Conservation (phyloP, 208 protist species). For the Porcisia deanei region DNA sequence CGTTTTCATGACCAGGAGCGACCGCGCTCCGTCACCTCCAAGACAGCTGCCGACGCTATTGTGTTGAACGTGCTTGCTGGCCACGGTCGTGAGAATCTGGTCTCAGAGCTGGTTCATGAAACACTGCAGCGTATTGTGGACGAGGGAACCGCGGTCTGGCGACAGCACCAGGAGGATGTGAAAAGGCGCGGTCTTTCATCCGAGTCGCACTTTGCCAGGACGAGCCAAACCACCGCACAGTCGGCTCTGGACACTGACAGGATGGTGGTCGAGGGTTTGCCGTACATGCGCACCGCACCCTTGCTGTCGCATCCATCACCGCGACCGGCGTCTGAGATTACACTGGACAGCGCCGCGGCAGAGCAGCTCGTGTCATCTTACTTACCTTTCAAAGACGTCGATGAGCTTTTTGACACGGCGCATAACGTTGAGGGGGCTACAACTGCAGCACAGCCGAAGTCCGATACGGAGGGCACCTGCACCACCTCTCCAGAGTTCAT, state of each 20-base stretch:
- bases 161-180: constrained; percentile 42
- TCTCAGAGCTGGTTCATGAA: constrained; percentile 71
- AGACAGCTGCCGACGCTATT: constrained; percentile 54
- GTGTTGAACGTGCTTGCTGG: constrained; percentile 79
- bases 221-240: not conserved
- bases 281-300: constrained; percentile 12
- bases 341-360: constrained; percentile 8
- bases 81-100: constrained; percentile 69
- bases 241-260: not conserved
- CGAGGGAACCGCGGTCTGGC: constrained; percentile 69
- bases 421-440: not conserved
- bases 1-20: constrained; percentile 59
- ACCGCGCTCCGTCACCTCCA: constrained; percentile 50
- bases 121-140: constrained; percentile 73
- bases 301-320: constrained; percentile 4
- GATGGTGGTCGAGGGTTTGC: not conserved
- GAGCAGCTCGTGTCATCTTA: constrained; percentile 24
- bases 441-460: not conserved
- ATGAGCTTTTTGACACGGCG: not conserved
- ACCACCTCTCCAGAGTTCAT: constrained; percentile 8
- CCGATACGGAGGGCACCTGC: not conserved
- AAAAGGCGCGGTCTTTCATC: constrained; percentile 6
- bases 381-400: constrained; percentile 22
- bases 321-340: not conserved
- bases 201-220: not conserved